These are phyloP conservation scores for Boletus bicolor DNA, from an alignment of 768 basidiomycete species.

Conservation along the genomic window DNA sequence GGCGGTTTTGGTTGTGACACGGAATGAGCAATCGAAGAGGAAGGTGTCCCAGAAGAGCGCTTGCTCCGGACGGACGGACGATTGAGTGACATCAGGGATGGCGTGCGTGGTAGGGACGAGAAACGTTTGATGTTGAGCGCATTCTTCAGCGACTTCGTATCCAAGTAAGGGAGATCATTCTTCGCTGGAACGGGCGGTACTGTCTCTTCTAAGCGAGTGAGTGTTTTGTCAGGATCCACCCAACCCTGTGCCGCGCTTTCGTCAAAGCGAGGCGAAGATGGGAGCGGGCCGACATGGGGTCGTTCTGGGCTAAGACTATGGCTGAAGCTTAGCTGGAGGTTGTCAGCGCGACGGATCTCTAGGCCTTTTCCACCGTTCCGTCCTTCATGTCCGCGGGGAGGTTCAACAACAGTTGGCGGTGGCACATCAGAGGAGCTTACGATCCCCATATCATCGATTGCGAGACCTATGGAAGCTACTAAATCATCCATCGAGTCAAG, in stretches of 20 bases:
- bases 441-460: conserved; percentile 39
- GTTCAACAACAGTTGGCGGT: conserved; percentile 41
- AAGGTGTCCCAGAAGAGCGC: conserved; percentile 24
- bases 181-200: conserved; percentile 32
- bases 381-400: conserved; percentile 36
- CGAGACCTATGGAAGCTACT: conserved; percentile 35
- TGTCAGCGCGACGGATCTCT: conserved; percentile 32
- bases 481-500: conserved; percentile 37
- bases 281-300: conserved; percentile 1
- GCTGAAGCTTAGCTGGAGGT: conserved; percentile 5
- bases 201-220: conserved; percentile 13
- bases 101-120: conserved; percentile 63
- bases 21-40: conserved; percentile 35
- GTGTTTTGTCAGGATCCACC: conserved; percentile 19
- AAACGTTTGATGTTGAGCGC: conserved; percentile 40
- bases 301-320: conserved; percentile 15
- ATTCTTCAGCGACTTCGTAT: conserved; percentile 25
- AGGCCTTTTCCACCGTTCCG: conserved; percentile 23
- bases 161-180: conserved; percentile 22
- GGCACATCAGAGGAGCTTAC: conserved; percentile 31
- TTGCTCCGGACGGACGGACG: conserved; percentile 23
- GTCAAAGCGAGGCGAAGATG: conserved; percentile 21
- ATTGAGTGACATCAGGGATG: conserved; percentile 49
- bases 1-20: conserved; percentile 15
- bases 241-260: conserved; percentile 15